A percentile compares a stretch with the other conserved stretches of the same genome.
phyloP scores from a whole-genome alignment of 805 yeast species.

The Phaffomyces thermotolerans region DNA sequence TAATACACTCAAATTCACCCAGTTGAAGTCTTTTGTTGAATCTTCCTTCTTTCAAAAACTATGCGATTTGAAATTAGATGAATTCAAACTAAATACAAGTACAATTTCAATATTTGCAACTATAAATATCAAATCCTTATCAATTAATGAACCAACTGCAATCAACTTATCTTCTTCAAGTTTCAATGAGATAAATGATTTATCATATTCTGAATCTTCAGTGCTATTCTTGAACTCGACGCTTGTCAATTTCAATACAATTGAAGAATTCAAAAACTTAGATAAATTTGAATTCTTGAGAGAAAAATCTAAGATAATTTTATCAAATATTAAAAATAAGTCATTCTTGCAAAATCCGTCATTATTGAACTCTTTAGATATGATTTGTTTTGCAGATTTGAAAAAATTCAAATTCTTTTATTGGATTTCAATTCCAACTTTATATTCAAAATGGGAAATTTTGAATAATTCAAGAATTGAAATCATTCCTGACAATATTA shows the following conservation, averaged over 20 bases:
- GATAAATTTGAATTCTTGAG: conserved; percentile 58
- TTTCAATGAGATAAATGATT: conserved; percentile 19
- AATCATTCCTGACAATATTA: conserved; percentile 9
- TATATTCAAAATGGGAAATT: conserved; percentile 44
- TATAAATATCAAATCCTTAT: conserved; percentile 25
- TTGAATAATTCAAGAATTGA: conserved; percentile 2
- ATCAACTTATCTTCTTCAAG: conserved; percentile 22
- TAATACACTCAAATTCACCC: conserved; percentile 25
- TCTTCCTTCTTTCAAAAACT: conserved; percentile 79
- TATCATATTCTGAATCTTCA: conserved; percentile 16
- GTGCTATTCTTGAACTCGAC: conserved; percentile 30
- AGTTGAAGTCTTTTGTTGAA: conserved; percentile 70
- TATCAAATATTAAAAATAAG: conserved; percentile 26
- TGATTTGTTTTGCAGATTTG: conserved; percentile 77
- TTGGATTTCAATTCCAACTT: conserved; percentile 80
- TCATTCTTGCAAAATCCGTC: conserved; percentile 34
- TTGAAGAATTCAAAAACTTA: conserved; percentile 71
- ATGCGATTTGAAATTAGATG: conserved; percentile 65
- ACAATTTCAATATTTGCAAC: conserved; percentile 23
- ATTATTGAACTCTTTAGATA: conserved; percentile 34
- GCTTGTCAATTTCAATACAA: conserved; percentile 63
- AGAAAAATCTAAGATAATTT: conserved; percentile 28
- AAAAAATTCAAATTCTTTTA: conserved; percentile 83
- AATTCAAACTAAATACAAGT: conserved; percentile 46
- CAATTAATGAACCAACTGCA: conserved; percentile 26